Evolutionary conservation across 441 rosid species (phyloP).

Genomic region (Populus hybrid): DNA sequence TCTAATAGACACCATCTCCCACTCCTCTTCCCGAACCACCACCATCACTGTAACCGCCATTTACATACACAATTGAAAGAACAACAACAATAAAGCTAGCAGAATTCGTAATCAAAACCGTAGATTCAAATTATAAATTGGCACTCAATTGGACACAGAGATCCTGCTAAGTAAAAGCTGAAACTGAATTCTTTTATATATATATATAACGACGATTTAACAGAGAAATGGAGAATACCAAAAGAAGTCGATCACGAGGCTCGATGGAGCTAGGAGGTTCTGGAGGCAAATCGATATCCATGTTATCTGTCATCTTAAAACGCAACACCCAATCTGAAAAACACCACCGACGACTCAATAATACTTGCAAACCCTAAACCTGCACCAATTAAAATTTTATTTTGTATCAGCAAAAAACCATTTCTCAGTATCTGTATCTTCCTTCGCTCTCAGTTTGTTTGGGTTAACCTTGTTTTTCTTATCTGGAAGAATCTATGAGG

Average conservation of each 20-base stretch:
- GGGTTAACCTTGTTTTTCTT: not conserved
- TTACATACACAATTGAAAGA: not conserved
- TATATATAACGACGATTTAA: not conserved
- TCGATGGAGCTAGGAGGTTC: constrained; percentile 26
- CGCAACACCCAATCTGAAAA: constrained; percentile 48
- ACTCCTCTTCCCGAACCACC: not conserved
- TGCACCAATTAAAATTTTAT: no score
- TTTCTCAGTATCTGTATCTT: not conserved
- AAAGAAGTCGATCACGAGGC: constrained; percentile 46
- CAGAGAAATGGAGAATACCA: constrained; percentile 23
- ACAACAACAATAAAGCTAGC: not conserved
- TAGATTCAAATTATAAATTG: not conserved
- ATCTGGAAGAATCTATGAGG: not conserved
- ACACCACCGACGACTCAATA: constrained; percentile 35
- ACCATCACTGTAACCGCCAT: not conserved
- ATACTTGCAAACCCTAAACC: constrained; percentile 5
- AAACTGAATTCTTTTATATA: not conserved
- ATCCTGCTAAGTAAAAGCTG: not conserved
- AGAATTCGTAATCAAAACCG: not conserved
- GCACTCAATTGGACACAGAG: not conserved
- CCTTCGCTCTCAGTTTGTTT: not conserved
- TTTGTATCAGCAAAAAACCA: not conserved
- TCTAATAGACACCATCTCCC: not conserved
- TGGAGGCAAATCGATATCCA: constrained; percentile 60
- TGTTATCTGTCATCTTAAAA: constrained; percentile 23